Evolutionary conservation across 2,329 filamentous ascomycete genomes (phyloP).

Genomic region (Elsinoe australis): DNA sequence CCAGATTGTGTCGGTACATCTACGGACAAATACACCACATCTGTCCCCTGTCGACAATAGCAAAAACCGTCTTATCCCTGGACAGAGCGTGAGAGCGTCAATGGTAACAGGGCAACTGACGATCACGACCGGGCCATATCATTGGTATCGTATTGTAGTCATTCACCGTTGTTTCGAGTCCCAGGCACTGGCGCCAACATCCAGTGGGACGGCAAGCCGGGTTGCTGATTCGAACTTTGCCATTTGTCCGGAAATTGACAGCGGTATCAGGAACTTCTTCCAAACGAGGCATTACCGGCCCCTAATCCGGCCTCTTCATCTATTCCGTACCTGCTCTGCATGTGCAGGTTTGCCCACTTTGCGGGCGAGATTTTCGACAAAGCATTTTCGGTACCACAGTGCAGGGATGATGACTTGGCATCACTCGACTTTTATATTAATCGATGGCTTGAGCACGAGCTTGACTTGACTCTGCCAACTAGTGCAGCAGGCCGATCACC

Average conservation of each 20-base stretch:
- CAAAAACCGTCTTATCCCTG: too few relatives aligned
- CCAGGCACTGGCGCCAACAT: background rate
- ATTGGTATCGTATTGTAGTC: too few relatives aligned
- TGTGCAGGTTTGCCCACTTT: constrained; percentile 7
- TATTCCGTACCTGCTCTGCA: background rate
- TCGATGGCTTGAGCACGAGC: constrained; percentile 11
- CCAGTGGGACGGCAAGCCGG: background rate
- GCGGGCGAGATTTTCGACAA: constrained; percentile 15
- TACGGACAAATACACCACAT: too few relatives aligned
- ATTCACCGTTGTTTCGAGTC: too few relatives aligned
- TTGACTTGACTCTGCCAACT: constrained; percentile 4
- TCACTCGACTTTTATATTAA: constrained; percentile 11
- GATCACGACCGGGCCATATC: too few relatives aligned
- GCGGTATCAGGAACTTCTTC: background rate
- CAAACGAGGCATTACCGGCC: background rate
- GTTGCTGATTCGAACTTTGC: background rate
- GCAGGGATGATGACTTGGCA: constrained; percentile 6
- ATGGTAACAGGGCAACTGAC: too few relatives aligned
- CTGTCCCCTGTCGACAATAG: too few relatives aligned
- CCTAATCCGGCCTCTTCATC: constrained; percentile 10
- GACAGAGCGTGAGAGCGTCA: too few relatives aligned
- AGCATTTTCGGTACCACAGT: background rate
- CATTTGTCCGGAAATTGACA: background rate
- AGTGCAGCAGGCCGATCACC: constrained; percentile 4
- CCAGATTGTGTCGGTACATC: too few relatives aligned